Evolutionary conservation across 108 stramenopile genomes (phyloP).

Genomic region (Cyclotella sp.): DNA sequence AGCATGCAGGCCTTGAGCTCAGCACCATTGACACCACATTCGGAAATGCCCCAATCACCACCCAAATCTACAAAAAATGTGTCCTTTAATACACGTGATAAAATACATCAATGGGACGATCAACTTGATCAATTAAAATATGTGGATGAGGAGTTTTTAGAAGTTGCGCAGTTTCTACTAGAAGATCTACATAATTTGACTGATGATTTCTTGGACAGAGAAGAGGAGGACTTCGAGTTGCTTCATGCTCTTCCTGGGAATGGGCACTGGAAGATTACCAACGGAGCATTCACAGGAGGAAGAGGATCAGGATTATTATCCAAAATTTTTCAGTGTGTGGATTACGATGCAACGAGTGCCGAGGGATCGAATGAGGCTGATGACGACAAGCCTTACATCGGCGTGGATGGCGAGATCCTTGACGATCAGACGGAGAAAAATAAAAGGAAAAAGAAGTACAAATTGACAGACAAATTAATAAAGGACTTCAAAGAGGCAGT

Average conservation of each 20-base stretch:
- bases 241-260: not conserved
- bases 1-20: not conserved
- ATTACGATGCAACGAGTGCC: not conserved
- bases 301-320: not conserved
- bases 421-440: not conserved
- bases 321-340: conserved; percentile 11
- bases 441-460: conserved; percentile 12
- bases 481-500: conserved; percentile 31
- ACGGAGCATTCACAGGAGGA: not conserved
- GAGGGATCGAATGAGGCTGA: not conserved
- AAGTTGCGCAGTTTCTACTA: conserved; percentile 33
- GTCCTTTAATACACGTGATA: conserved; percentile 36
- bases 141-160: conserved; percentile 45
- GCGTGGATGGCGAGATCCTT: not conserved
- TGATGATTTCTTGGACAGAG: conserved; percentile 3
- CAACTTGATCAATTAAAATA: conserved; percentile 37
- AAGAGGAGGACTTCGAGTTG: not conserved
- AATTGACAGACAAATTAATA: conserved; percentile 35
- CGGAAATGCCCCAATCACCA: not conserved
- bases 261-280: not conserved
- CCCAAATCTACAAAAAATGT: conserved; percentile 18
- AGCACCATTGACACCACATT: not conserved
- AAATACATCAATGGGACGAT: conserved; percentile 46
- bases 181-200: conserved; percentile 15
- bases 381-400: not conserved